These are phyloP conservation scores for Solanum piurae DNA, from an alignment of 257 asterid genomes.

Conservation along the genomic window DNA sequence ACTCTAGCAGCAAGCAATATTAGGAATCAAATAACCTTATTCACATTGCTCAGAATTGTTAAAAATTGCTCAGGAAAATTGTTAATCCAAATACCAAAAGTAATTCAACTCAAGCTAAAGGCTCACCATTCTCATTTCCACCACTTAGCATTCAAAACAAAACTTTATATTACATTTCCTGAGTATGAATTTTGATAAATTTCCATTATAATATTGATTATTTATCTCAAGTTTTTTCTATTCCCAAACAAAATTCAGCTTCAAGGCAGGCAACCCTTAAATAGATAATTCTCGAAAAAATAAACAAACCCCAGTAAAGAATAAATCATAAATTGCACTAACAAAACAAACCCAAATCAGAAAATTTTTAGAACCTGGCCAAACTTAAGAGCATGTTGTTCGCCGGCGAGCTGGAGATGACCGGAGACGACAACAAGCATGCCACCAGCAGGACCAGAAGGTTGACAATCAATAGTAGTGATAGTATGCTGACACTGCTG, in stretches of 20 bases:
- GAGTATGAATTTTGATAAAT: neutral
- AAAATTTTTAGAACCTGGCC: constrained; percentile 8
- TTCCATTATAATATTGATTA: neutral
- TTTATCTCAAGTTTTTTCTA: neutral
- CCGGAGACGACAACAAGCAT: constrained; percentile 47
- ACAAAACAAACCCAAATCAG: neutral
- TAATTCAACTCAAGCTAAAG: neutral
- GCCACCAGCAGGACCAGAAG: constrained; percentile 49
- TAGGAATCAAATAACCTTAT: neutral
- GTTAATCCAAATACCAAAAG: neutral
- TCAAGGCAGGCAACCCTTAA: neutral
- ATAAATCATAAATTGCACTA: neutral
- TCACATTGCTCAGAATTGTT: neutral
- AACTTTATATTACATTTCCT: neutral
- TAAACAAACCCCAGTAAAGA: neutral
- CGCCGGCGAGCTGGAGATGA: constrained; percentile 37
- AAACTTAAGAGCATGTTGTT: constrained; percentile 40
- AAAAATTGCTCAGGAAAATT: neutral
- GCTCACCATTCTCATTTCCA: neutral
- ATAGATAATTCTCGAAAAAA: neutral
- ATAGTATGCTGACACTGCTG: constrained; percentile 46
- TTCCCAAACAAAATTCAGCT: neutral
- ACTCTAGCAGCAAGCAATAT: neutral
- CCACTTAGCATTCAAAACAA: neutral
- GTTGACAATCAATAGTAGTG: constrained; percentile 51